Percentiles rank a stretch among this genome's conserved stretches.
These are phyloP conservation scores for Bonia amplexicaulis DNA, from an alignment of 176 grass and related monocot species.

Conservation along the genomic window DNA sequence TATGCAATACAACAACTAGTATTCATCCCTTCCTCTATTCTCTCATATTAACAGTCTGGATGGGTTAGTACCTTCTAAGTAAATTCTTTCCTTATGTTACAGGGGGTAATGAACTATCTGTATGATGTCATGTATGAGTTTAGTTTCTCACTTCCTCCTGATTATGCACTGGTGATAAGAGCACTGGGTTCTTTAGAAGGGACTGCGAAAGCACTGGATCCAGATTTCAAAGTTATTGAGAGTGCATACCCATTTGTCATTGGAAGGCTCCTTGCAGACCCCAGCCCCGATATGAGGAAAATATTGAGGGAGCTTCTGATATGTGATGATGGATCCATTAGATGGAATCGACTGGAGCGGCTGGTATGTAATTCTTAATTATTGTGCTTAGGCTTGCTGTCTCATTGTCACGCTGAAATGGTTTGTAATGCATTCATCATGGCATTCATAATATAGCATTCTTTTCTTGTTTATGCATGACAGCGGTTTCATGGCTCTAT, in stretches of 20 bases:
- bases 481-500: not conserved
- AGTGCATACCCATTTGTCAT: conserved; percentile 95
- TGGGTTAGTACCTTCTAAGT: conserved; percentile 1
- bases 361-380: conserved; percentile 44
- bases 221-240: conserved; percentile 88
- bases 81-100: conserved; percentile 15
- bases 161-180: conserved; percentile 95
- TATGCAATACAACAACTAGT: too few relatives aligned
- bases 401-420: not conserved
- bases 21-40: too few relatives aligned
- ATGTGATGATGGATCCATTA: conserved; percentile 78
- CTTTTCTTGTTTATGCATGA: not conserved
- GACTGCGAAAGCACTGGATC: conserved; percentile 94
- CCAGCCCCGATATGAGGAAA: conserved; percentile 90
- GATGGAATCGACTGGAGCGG: conserved; percentile 88
- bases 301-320: conserved; percentile 83
- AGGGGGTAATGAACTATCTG: conserved; percentile 86
- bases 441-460: not conserved
- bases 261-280: conserved; percentile 84
- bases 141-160: conserved; percentile 89
- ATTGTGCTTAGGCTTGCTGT: not conserved
- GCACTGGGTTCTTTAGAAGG: conserved; percentile 95
- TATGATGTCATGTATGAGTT: conserved; percentile 98
- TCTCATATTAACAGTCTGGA: not conserved
- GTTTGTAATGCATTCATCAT: not conserved